Evolutionary conservation across 2,329 filamentous ascomycete species (phyloP).

Genomic region (Dissoconium aciculare): DNA sequence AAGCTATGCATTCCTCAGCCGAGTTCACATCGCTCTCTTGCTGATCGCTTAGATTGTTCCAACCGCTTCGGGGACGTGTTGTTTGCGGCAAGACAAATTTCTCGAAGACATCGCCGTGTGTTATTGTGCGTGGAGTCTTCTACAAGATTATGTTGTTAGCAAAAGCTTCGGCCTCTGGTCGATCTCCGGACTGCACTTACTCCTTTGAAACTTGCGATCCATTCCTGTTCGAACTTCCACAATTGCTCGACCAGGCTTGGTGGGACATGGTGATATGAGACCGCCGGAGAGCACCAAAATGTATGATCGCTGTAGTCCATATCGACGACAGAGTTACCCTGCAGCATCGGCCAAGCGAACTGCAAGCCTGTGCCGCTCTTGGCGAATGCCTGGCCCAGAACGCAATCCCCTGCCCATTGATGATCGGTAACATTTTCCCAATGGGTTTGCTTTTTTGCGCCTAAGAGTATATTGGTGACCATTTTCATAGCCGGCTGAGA

Average conservation of each 20-base stretch:
- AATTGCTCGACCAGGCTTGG: conserved; percentile 12
- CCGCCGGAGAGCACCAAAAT: conserved; percentile 14
- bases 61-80: conserved; percentile 7
- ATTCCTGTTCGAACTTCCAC: conserved; percentile 15
- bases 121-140: too few relatives aligned
- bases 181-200: conserved; percentile 4
- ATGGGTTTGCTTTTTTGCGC: conserved; percentile 23
- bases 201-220: conserved; percentile 6
- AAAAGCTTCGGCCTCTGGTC: too few relatives aligned
- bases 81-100: conserved; percentile 14
- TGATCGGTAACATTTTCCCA: conserved; percentile 8
- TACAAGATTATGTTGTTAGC: too few relatives aligned
- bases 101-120: conserved; percentile 17
- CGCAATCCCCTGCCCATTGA: conserved; percentile 13
- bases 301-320: conserved; percentile 5
- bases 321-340: conserved; percentile 8
- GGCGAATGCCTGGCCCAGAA: conserved; percentile 10
- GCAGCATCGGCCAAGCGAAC: conserved; percentile 12
- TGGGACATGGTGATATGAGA: conserved; percentile 15
- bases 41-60: conserved; percentile 16
- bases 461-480: too few relatives aligned
- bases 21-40: conserved; percentile 6
- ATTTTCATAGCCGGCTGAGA: conserved; percentile 30
- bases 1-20: conserved; percentile 11
- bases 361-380: conserved; percentile 7